A percentile compares a stretch with the other conserved stretches of the same genome.
phyloP scores from a whole-genome alignment of 306 rosid species.

The Begonia fuchsioides region DNA sequence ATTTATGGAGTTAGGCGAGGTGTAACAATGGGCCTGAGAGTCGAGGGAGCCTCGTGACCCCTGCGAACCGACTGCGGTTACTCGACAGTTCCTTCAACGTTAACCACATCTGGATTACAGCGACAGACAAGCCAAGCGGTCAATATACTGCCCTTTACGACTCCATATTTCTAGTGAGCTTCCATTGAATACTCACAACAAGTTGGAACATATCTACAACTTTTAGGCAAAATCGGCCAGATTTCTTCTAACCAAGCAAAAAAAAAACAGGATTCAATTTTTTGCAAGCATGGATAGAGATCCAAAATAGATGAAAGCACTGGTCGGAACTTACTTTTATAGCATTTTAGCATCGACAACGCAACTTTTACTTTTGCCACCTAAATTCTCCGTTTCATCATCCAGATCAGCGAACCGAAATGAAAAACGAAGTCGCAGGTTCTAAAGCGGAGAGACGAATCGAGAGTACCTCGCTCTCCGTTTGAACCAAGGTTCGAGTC shows the following conservation, averaged over 20 bases:
- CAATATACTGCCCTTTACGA: constrained; percentile 56
- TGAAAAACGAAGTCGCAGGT: neutral
- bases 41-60: too few relatives aligned
- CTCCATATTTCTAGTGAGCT: constrained; percentile 84
- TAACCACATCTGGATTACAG: constrained; percentile 27
- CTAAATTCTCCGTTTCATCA: constrained; percentile 31
- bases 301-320: neutral
- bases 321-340: constrained; percentile 34
- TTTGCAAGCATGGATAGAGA: neutral
- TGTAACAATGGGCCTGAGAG: too few relatives aligned
- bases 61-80: too few relatives aligned
- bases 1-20: too few relatives aligned
- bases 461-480: constrained; percentile 27
- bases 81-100: neutral
- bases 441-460: neutral
- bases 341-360: constrained; percentile 47
- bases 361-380: constrained; percentile 69
- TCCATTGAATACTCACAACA: constrained; percentile 94
- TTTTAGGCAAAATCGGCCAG: constrained; percentile 66
- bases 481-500: constrained; percentile 27
- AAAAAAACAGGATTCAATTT: constrained; percentile 1
- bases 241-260: constrained; percentile 49
- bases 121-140: constrained; percentile 81
- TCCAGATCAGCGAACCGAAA: constrained; percentile 10
- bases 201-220: constrained; percentile 72